Conservation (phyloP, 2,329 filamentous ascomycete species). For the Phoma sp. region DNA sequence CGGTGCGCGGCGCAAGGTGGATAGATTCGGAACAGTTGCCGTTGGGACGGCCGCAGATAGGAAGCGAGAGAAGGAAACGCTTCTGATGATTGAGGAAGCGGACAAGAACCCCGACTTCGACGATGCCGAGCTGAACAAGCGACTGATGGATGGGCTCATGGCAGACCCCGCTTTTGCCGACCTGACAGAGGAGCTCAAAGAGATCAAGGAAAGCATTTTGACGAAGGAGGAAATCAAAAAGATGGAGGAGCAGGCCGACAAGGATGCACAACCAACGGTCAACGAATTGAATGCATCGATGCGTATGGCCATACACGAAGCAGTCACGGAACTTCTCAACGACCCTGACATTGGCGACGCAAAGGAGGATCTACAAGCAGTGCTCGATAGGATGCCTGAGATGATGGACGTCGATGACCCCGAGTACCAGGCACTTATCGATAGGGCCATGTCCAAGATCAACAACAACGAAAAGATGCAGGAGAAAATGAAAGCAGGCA, state of each 20-base stretch:
- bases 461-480: conserved; percentile 27
- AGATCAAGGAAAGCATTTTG: conserved; percentile 34
- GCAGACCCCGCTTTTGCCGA: conserved; percentile 38
- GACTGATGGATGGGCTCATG: conserved; percentile 38
- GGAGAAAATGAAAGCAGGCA: conserved; percentile 26
- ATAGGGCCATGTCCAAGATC: conserved; percentile 32
- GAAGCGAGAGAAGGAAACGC: conserved; percentile 28
- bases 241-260: conserved; percentile 4
- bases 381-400: conserved; percentile 33
- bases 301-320: conserved; percentile 28
- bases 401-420: conserved; percentile 25
- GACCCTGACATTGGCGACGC: conserved; percentile 37
- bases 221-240: conserved; percentile 9
- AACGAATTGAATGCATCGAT: conserved; percentile 25
- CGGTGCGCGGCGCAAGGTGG: conserved; percentile 29
- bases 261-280: conserved; percentile 21
- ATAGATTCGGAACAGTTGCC: conserved; percentile 31
- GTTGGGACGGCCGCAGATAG: conserved; percentile 32
- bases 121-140: conserved; percentile 31
- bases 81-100: conserved; percentile 33
- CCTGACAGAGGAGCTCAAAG: conserved; percentile 34
- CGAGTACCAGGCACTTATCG: conserved; percentile 30
- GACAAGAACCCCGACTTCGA: conserved; percentile 38
- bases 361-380: conserved; percentile 29
- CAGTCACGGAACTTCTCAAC: conserved; percentile 34